Evolutionary conservation across 768 basidiomycete species (phyloP), one percentile per base, ranked within the genome.

Genomic region (Podaxis sp.): DNA sequence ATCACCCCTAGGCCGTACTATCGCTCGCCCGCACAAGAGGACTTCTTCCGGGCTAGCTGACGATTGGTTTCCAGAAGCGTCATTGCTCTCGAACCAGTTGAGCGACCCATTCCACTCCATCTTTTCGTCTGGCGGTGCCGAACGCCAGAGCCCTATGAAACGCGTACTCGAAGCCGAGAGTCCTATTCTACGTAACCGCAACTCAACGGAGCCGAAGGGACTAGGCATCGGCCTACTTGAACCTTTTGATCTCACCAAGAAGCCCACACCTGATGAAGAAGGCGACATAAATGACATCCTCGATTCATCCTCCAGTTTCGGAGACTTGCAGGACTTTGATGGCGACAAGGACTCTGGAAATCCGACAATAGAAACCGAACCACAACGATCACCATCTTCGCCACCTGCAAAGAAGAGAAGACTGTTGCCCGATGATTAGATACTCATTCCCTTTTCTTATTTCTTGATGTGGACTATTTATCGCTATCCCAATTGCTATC

Each of bases 161-260:
- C 70, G 75, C 19, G 72, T 67, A 22, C 65, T 73, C 42, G 78
- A 78, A 49, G 69, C 71, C 9, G 85, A 85, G 63, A 88, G 87
- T 63, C 88, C 87, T 28, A 82, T 88, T 17, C 70, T 85, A 49
- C 75, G 83, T 61, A 80, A 72, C 62, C 71, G 72, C 15, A 65
- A 70, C 12, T 64, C 74, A 24, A 70, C 79, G 13, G 68, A 77
- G 19, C 74, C 73, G 3, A 73, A 77, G 33, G 81, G 82, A 15
- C 71, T 85, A 49, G 81, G 80, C 3, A 77, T 86, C 58, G 84
- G 84, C 7, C 74, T 87, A 44, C 75, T 87, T 67, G 84, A 82
- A 57, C 82, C 87, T 12, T 87, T 87, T 66, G 74, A 74, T 33
- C 73, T 84, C 53, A 76, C 82, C 39, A 75, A 77, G 33, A 78